Evolutionary conservation across 2,329 filamentous ascomycete species (phyloP), one percentile per base, ranked within the genome.

Genomic region (Ustulina deusta): DNA sequence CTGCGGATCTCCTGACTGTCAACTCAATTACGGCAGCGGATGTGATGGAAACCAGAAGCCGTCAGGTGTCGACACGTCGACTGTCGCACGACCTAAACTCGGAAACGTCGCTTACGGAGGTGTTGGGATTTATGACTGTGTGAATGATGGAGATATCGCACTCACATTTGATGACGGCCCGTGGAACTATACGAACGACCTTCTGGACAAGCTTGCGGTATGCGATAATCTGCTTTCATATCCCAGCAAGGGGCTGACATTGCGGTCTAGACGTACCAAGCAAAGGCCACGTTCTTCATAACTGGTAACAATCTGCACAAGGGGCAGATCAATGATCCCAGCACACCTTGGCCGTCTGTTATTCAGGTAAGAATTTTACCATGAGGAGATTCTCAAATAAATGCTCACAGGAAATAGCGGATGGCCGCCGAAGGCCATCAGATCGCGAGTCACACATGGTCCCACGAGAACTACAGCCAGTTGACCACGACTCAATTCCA

Each of bases 141-240:
- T 78, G 3, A 80, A 82, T 55, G 81, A 84, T 7, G 85, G 87
- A 60, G 86, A 85, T 32, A 83, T 91, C 71, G 89, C 89, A 25
- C 75, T 91, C 63, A 90, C 88, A 1, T 90, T 86, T 71, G 88
- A 90, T 70, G 89, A 90, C 75, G 89, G 89, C 2, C 89, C 88
- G 44, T 85, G 84, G 63, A 78, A 82, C n/a, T 89, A 87, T 75
- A 90, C 88, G 2, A 77, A 79, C 38, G 83, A 88, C 69, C 81
- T 91, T 22, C 81, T 90, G 22, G 85, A 90, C 70, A 80, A 89
- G 66, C 63, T 78, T 52, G 70, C 73, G 44, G 76, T 78, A 72
- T 17, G 71, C 36, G 3, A 11, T 25, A 42, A 40, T 44, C 15
- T 38, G n/a, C 49, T 25, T 25, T 13, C n/a, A 29, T 29, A 40